phyloP scores from a whole-genome alignment of 2,329 filamentous ascomycete species.

The Seiridium cupressi region DNA sequence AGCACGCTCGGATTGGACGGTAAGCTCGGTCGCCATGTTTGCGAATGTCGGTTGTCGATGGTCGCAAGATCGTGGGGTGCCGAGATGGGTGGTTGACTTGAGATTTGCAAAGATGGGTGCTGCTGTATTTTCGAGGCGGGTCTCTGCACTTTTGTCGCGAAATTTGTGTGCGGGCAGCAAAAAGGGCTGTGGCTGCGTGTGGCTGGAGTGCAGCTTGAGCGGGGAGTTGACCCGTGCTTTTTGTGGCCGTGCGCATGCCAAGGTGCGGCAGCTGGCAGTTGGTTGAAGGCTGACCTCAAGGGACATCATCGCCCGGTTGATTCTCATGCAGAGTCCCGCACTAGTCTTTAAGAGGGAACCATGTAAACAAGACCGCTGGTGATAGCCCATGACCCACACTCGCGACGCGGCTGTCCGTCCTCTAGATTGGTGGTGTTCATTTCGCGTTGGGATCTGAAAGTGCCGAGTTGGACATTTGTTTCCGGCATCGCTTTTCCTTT shows the following conservation, averaged over 20 bases:
- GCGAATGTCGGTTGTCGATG: conserved; percentile 37
- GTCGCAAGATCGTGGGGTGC: conserved; percentile 35
- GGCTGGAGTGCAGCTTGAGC: background rate
- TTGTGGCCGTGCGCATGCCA: background rate
- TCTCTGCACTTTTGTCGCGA: conserved; percentile 6
- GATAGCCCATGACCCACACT: background rate
- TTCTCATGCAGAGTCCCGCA: background rate
- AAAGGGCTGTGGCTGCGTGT: conserved; percentile 2
- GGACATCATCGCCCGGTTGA: background rate
- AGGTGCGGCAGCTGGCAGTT: background rate
- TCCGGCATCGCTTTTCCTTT: background rate
- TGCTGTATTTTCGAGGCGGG: conserved; percentile 3
- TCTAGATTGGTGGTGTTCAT: background rate
- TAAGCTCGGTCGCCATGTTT: conserved; percentile 96
- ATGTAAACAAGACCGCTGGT: conserved; percentile 8
- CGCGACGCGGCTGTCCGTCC: background rate
- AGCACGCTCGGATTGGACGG: conserved; percentile 99
- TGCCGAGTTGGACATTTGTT: background rate
- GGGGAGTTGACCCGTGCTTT: background rate
- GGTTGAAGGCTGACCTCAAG: background rate
- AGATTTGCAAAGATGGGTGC: conserved; percentile 12
- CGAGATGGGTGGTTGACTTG: conserved; percentile 11
- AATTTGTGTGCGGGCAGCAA: conserved; percentile 4
- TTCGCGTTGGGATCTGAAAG: background rate
- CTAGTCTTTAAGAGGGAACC: conserved; percentile 8